A percentile compares a stretch with the other conserved stretches of the same genome.
Conservation (phyloP, 1,139 yeast genomes). For the Meyerozyma carpophila region DNA sequence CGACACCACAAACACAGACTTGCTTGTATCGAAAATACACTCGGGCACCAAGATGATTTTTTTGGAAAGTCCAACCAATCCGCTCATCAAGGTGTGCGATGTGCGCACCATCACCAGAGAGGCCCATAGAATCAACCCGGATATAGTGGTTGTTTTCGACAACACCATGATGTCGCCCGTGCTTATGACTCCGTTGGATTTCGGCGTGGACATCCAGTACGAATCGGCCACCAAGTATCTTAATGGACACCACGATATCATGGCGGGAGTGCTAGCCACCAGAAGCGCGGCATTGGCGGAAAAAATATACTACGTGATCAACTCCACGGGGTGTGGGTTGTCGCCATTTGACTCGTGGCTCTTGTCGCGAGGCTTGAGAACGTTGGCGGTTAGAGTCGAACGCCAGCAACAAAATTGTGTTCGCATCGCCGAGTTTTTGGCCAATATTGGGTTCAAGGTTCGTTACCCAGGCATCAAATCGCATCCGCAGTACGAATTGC, state of each 20-base stretch:
- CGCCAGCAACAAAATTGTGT: slow-evolving; percentile 81
- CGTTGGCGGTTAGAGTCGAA: slow-evolving; percentile 77
- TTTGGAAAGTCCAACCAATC: slow-evolving; percentile 89
- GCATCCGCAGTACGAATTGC: slow-evolving; percentile 79
- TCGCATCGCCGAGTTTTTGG: slow-evolving; percentile 68
- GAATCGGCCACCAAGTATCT: slow-evolving; percentile 90
- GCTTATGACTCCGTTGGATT: slow-evolving; percentile 75
- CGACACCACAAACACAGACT: slow-evolving; percentile 71
- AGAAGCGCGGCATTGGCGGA: slow-evolving; percentile 61
- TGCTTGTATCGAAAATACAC: slow-evolving; percentile 50
- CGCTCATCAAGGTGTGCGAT: slow-evolving; percentile 82
- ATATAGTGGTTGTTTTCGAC: slow-evolving; percentile 76
- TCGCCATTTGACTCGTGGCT: slow-evolving; percentile 93
- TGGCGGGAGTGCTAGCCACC: slow-evolving; percentile 89
- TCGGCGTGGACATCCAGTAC: slow-evolving; percentile 86
- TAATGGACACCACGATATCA: slow-evolving; percentile 91
- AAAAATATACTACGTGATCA: slow-evolving; percentile 67
- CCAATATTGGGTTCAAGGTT: slow-evolving; percentile 57
- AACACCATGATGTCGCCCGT: slow-evolving; percentile 96
- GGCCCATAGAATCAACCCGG: slow-evolving; percentile 66
- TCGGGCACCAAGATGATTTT: slow-evolving; percentile 65
- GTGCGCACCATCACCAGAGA: slow-evolving; percentile 57
- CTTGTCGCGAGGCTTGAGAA: slow-evolving; percentile 77
- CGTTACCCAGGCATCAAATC: slow-evolving; percentile 79
- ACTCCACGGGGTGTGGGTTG: slow-evolving; percentile 86